phyloP scores from a whole-genome alignment of 1,284 basidiomycete species.

The Tilletia walkeri region DNA sequence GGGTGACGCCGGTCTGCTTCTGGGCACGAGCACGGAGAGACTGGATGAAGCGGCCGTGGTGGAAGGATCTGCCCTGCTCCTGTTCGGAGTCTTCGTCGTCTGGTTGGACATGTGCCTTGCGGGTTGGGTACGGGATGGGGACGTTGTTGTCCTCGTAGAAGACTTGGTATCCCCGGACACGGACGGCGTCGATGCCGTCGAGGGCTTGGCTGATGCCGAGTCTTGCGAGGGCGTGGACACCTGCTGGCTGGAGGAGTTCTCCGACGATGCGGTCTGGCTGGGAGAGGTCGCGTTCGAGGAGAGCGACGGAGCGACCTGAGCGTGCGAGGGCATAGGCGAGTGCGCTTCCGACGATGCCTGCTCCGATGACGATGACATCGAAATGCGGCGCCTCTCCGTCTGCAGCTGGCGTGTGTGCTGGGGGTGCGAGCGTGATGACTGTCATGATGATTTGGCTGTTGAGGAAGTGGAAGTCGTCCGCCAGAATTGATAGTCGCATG shows the following conservation, averaged over 20 bases:
- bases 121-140: constrained; percentile 81
- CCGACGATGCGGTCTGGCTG: constrained; percentile 97
- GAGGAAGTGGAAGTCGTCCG: neutral
- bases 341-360: constrained; percentile 51
- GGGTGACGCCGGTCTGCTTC: constrained; percentile 44
- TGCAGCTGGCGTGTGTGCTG: neutral
- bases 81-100: constrained; percentile 45
- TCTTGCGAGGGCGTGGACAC: constrained; percentile 71
- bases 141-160: constrained; percentile 65
- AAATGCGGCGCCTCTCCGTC: neutral
- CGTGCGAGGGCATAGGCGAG: constrained; percentile 49
- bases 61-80: constrained; percentile 73
- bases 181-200: constrained; percentile 82
- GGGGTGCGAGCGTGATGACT: neutral
- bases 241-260: constrained; percentile 92
- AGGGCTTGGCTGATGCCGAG: constrained; percentile 73
- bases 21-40: constrained; percentile 70
- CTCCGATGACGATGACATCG: constrained; percentile 52
- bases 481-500: no score
- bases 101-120: constrained; percentile 22
- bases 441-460: neutral
- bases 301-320: constrained; percentile 59
- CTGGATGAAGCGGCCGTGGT: constrained; percentile 91
- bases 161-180: constrained; percentile 84
- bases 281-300: constrained; percentile 67